These are phyloP conservation scores for Przewalskia tangutica DNA, from an alignment of 257 asterid species.

Conservation along the genomic window DNA sequence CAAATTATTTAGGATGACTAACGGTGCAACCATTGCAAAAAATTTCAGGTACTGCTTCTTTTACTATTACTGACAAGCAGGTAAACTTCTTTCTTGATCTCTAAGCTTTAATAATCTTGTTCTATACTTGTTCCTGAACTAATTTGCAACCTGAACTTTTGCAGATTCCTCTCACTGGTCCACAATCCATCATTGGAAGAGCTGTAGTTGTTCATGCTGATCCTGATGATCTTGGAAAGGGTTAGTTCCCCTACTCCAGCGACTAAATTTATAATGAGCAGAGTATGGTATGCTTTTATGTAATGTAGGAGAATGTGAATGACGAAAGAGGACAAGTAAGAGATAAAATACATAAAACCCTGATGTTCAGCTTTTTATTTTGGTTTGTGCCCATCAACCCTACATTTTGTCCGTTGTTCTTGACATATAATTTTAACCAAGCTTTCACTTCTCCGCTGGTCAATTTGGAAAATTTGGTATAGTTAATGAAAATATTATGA, in stretches of 20 bases:
- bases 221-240: constrained; percentile 96
- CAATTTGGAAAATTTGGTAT: background rate
- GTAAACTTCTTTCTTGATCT: constrained; percentile 17
- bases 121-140: background rate
- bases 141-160: background rate
- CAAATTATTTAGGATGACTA: background rate
- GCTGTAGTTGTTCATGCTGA: constrained; percentile 99
- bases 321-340: background rate
- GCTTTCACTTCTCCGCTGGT: background rate
- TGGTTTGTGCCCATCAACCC: background rate
- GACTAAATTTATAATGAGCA: background rate
- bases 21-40: background rate
- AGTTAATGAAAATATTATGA: background rate
- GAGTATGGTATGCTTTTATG: background rate
- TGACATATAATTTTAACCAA: background rate
- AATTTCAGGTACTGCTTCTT: constrained; percentile 55
- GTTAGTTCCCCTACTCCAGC: constrained; percentile 27
- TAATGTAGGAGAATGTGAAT: background rate
- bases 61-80: constrained; percentile 68
- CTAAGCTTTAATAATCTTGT: background rate
- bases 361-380: background rate
- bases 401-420: background rate
- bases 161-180: constrained; percentile 85
- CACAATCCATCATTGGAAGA: constrained; percentile 78
- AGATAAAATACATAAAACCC: background rate